A percentile compares a stretch with the other conserved stretches of the same genome.
Evolutionary conservation across 1,284 basidiomycete genomes (phyloP).

Genomic region (Apiotrichum montevideense): DNA sequence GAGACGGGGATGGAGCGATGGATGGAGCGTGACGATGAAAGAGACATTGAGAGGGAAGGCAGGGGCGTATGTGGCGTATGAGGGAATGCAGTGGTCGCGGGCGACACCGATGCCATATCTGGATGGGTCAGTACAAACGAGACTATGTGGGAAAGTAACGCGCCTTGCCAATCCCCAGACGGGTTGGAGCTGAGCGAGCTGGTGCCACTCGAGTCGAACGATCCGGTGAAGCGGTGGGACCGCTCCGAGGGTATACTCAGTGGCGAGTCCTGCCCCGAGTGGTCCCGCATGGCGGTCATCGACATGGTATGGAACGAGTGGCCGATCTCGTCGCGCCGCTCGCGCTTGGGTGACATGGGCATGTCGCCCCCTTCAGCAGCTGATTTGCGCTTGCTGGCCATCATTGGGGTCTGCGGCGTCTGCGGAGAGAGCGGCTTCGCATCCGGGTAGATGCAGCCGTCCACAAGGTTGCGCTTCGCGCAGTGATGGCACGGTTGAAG

Average conservation of each 20-base stretch:
- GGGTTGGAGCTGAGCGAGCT: background rate
- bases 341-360: conserved; percentile 1
- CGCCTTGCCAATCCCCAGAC: background rate
- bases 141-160: background rate
- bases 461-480: conserved; percentile 18
- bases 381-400: background rate
- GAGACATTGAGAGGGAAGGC: background rate
- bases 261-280: too few species aligned
- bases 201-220: background rate
- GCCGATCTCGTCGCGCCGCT: conserved; percentile 2
- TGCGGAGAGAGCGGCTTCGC: background rate
- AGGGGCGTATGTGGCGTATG: background rate
- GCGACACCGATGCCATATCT: background rate
- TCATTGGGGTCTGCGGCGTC: background rate
- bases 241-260: background rate
- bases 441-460: conserved; percentile 18
- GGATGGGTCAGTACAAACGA: background rate
- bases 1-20: conserved; percentile 7
- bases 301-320: background rate
- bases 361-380: background rate
- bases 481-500: conserved; percentile 22
- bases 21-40: background rate
- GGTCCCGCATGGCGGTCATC: background rate
- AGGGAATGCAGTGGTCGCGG: background rate
- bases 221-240: background rate